Evolutionary conservation across 805 yeast genomes (phyloP), one percentile per base, ranked within the genome.

Genomic region (Starmerella bombi): DNA sequence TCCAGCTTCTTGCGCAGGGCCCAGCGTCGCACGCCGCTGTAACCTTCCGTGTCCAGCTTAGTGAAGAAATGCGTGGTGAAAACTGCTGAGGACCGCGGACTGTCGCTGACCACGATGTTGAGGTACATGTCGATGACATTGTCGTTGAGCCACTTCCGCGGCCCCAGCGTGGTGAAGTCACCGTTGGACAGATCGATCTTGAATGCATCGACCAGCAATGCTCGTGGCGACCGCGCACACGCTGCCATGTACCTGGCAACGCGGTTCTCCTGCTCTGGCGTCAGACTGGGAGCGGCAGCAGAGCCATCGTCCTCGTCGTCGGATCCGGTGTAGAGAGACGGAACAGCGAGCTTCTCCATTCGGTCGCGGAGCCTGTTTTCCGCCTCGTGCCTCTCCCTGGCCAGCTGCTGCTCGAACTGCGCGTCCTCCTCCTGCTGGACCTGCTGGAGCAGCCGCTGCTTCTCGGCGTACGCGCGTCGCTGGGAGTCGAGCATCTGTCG

Each of bases 21-120:
- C 95, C 95, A 84, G 48, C 83, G 66, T 21, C 72, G 70, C 8
- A 84, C 94, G n/a, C 80, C 83, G 22, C 63, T 62, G 57, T 85
- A 85, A 0, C 97, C 98, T 48, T 72, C 75, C 5, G 63, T 57
- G 31, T 74, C 69, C 32, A 91, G 63, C 2, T 78, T 77, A 0
- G 93, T 69, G 59, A 72, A 86, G 56, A 91, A 91, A 61, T 81
- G 94, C 0, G 97, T 84, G 4, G 91, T 80, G 65, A 88, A 91
- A 2, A 78, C 75, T 53, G 75, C 83, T 1, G 73, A 63, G 21
- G 61, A 57, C 2, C 69, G 50, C 36, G 62, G 62, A 9, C 67
- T 54, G 19, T 71, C 55, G 4, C 67, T 66, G 50, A 78, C 51
- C 33, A 66, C 65, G 10, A 33, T 21, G 32, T 30, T 40, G 53